A percentile compares a stretch with the other conserved stretches of the same genome.
phyloP scores from a whole-genome alignment of 805 yeast genomes.

The Zygosaccharomyces pseudorouxii region DNA sequence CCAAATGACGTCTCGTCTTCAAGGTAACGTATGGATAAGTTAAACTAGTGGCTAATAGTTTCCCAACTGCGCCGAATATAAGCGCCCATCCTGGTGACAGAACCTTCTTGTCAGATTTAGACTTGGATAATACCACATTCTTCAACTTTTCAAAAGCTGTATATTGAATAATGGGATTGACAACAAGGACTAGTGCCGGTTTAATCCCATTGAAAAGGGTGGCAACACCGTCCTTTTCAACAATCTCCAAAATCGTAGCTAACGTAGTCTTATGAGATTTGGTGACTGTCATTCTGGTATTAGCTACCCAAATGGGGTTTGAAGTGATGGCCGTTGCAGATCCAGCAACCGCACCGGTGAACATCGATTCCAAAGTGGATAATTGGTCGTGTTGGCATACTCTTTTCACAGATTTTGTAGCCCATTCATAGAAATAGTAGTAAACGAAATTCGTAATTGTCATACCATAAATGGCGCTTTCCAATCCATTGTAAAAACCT shows the following conservation, averaged over 20 bases:
- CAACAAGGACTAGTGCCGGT: conserved; percentile 81
- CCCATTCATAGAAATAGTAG: conserved; percentile 83
- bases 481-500: conserved; percentile 81
- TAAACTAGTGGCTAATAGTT: conserved; percentile 78
- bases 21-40: conserved; percentile 92
- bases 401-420: conserved; percentile 44
- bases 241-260: conserved; percentile 54
- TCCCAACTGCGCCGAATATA: conserved; percentile 83
- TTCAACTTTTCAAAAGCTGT: conserved; percentile 85
- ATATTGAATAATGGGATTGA: conserved; percentile 88
- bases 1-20: conserved; percentile 82
- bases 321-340: conserved; percentile 74
- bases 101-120: conserved; percentile 23
- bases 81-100: conserved; percentile 75
- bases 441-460: conserved; percentile 82
- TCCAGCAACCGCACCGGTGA: conserved; percentile 84
- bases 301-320: conserved; percentile 93
- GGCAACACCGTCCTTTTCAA: conserved; percentile 62
- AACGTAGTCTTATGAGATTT: conserved; percentile 44
- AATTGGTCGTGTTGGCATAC: conserved; percentile 35
- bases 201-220: conserved; percentile 79
- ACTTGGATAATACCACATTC: conserved; percentile 50
- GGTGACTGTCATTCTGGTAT: conserved; percentile 76
- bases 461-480: conserved; percentile 82
- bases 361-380: conserved; percentile 61